A percentile compares a stretch with the other conserved stretches of the same genome.
These are phyloP conservation scores for Boletus huronensis DNA, from an alignment of 768 basidiomycete species.

Conservation along the genomic window DNA sequence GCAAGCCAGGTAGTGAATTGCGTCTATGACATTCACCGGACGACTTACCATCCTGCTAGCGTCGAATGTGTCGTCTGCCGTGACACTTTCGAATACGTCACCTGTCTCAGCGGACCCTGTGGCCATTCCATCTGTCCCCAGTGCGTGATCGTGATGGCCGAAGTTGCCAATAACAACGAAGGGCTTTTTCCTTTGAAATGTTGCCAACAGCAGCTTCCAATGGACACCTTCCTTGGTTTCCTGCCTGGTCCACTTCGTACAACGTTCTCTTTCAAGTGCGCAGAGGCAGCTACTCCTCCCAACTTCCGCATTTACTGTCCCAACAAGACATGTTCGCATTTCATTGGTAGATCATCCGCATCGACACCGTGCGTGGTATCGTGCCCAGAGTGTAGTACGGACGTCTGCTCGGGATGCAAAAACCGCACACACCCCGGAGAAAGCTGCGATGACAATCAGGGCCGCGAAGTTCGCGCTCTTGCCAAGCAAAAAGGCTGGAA, in stretches of 20 bases:
- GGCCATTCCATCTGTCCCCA: slow-evolving; percentile 45
- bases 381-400: slow-evolving; percentile 40
- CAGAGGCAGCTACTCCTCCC: slow-evolving; percentile 45
- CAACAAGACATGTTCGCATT: slow-evolving; percentile 45
- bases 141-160: slow-evolving; percentile 43
- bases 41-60: slow-evolving; percentile 9
- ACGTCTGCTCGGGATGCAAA: slow-evolving; percentile 50
- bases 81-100: slow-evolving; percentile 25
- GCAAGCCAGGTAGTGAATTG: neutral
- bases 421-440: slow-evolving; percentile 37
- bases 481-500: slow-evolving; percentile 51
- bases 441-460: slow-evolving; percentile 41
- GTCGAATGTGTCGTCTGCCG: slow-evolving; percentile 40
- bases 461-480: slow-evolving; percentile 43
- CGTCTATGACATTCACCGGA: neutral
- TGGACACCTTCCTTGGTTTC: slow-evolving; percentile 28
- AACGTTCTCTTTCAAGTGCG: slow-evolving; percentile 40
- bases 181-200: slow-evolving; percentile 50
- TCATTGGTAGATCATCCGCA: slow-evolving; percentile 43
- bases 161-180: slow-evolving; percentile 44
- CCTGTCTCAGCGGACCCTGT: slow-evolving; percentile 39
- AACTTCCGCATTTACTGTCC: slow-evolving; percentile 49
- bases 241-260: slow-evolving; percentile 28
- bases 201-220: slow-evolving; percentile 40
- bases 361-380: slow-evolving; percentile 15